A percentile compares a stretch with the other conserved stretches of the same genome.
Evolutionary conservation across 2,329 filamentous ascomycete genomes (phyloP).

Genomic region (Onygenales sp.): DNA sequence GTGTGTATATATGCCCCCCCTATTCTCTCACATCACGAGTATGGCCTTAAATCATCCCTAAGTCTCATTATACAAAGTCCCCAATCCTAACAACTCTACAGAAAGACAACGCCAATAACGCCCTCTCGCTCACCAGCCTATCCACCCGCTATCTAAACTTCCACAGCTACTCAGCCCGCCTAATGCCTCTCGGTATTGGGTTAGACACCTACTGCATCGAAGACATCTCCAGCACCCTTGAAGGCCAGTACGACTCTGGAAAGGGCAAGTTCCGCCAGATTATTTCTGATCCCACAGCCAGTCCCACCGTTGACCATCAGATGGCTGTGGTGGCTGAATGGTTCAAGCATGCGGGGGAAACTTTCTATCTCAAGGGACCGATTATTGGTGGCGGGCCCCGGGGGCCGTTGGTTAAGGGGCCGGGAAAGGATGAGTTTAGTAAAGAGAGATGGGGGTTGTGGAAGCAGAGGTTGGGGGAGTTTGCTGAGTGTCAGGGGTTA

Average conservation of each 20-base stretch:
- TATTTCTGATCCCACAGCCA: slow-evolving; percentile 2
- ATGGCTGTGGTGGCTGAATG: slow-evolving; percentile 3
- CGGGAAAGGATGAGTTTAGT: slow-evolving; percentile 5
- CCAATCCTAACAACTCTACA: neutral
- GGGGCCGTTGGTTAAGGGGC: slow-evolving; percentile 6
- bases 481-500: neutral
- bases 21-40: neutral
- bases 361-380: slow-evolving; percentile 4
- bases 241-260: slow-evolving; percentile 5
- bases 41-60: neutral
- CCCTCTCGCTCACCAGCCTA: neutral
- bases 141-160: neutral
- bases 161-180: slow-evolving; percentile 3
- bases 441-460: slow-evolving; percentile 4
- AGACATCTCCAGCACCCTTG: slow-evolving; percentile 4
- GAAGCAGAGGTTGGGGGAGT: slow-evolving; percentile 4
- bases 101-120: neutral
- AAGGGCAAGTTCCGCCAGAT: slow-evolving; percentile 4
- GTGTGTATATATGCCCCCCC: neutral
- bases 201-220: slow-evolving; percentile 3
- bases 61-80: neutral
- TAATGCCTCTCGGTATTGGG: neutral
- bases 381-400: slow-evolving; percentile 1
- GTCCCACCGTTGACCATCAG: slow-evolving; percentile 2
- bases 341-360: slow-evolving; percentile 1